Conservation (phyloP, 179 eudicot genomes). For the Corrigiola litoralis region DNA sequence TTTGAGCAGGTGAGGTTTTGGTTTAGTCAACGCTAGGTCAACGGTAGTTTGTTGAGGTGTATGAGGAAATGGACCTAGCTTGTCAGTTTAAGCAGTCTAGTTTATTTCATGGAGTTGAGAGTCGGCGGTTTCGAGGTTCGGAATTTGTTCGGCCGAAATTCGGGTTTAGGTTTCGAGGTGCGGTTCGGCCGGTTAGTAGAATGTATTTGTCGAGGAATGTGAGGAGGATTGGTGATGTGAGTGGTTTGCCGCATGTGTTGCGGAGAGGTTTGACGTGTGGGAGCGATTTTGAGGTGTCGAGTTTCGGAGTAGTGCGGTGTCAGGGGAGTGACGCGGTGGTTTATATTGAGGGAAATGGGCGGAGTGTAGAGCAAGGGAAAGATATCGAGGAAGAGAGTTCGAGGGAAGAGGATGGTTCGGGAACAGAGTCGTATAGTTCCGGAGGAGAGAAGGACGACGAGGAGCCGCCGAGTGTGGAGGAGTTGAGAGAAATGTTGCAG, state of each 20-base stretch:
- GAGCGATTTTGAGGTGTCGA: conserved; percentile 22
- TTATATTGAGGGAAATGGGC: conserved; percentile 51
- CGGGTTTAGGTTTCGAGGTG: conserved; percentile 31
- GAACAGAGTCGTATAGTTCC: conserved; percentile 30
- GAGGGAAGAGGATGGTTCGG: conserved; percentile 22
- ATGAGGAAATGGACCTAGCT: conserved; percentile 53
- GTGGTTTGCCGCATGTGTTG: conserved; percentile 15
- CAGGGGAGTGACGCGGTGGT: conserved; percentile 68
- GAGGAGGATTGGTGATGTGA: conserved; percentile 25
- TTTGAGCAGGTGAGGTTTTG: conserved; percentile 16
- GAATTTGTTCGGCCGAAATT: conserved; percentile 27
- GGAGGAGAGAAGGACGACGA: conserved; percentile 39
- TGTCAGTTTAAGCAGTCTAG: conserved; percentile 53
- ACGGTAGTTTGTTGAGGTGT: conserved; percentile 3
- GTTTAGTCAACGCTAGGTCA: conserved; percentile 25
- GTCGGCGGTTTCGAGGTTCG: conserved; percentile 25
- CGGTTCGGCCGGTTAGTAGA: conserved; percentile 25
- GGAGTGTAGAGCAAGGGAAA: conserved; percentile 38
- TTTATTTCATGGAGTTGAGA: conserved; percentile 35
- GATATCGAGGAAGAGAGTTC: conserved; percentile 33
- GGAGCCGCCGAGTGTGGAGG: conserved; percentile 47
- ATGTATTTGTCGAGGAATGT: conserved; percentile 34
- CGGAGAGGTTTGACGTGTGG: conserved; percentile 20
- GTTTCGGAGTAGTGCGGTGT: conserved; percentile 36
- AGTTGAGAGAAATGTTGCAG: conserved; percentile 53